phyloP scores from a whole-genome alignment of 768 basidiomycete species.

The Sporobolomyces pararoseus region DNA sequence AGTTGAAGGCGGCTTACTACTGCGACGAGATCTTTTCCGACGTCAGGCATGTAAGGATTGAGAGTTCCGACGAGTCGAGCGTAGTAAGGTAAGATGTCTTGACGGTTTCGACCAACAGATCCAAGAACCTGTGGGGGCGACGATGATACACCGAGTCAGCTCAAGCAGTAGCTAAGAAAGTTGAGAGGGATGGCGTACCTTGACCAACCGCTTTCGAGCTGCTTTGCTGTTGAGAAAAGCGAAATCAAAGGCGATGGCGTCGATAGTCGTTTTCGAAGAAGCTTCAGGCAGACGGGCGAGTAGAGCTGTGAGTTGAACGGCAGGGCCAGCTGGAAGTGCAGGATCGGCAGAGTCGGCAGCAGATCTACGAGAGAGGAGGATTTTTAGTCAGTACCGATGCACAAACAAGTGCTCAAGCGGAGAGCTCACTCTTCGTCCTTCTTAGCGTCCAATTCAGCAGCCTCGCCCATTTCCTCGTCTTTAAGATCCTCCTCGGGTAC shows the following conservation, averaged over 20 bases:
- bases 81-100: constrained; percentile 89
- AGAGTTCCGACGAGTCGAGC: constrained; percentile 82
- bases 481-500: constrained; percentile 52
- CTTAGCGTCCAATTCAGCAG: constrained; percentile 60
- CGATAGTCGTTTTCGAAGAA: constrained; percentile 82
- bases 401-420: constrained; percentile 43
- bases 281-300: constrained; percentile 88
- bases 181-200: constrained; percentile 56
- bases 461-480: constrained; percentile 52
- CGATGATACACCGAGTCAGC: not conserved
- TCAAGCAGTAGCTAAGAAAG: constrained; percentile 4
- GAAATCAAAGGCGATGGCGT: constrained; percentile 92
- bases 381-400: no score
- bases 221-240: constrained; percentile 96
- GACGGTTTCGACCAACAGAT: constrained; percentile 79
- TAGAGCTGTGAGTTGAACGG: constrained; percentile 83
- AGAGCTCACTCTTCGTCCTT: constrained; percentile 63
- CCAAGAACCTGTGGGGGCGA: constrained; percentile 68
- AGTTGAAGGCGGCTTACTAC: no score
- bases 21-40: constrained; percentile 75
- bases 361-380: not conserved
- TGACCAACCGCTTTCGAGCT: constrained; percentile 81
- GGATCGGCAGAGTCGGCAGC: constrained; percentile 48
- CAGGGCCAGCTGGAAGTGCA: constrained; percentile 77
- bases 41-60: constrained; percentile 86